These are phyloP conservation scores for Boletus tomentosulus DNA, from an alignment of 768 basidiomycete species.

Conservation along the genomic window DNA sequence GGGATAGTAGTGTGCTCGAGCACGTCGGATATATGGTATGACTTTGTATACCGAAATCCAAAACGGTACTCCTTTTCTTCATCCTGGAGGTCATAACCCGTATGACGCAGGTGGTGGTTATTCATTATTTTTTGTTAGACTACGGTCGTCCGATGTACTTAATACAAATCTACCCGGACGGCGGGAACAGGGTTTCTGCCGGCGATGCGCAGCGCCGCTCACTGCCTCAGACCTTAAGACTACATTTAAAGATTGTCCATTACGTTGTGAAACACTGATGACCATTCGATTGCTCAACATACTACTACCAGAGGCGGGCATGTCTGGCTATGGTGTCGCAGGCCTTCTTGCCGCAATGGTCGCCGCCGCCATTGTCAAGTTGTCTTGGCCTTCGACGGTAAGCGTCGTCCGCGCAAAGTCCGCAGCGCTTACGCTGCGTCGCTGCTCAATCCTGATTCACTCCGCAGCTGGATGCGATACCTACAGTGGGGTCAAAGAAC, in stretches of 20 bases:
- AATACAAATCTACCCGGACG: too few relatives aligned
- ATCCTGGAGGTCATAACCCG: too few relatives aligned
- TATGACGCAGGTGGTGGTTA: too few relatives aligned
- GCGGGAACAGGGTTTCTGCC: too few relatives aligned
- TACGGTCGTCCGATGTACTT: too few relatives aligned
- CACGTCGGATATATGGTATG: background rate
- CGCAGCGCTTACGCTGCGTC: background rate
- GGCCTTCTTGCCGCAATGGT: background rate
- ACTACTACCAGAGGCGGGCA: background rate
- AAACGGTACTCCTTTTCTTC: too few relatives aligned
- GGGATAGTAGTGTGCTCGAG: background rate
- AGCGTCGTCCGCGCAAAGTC: background rate
- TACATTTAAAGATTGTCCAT: too few relatives aligned
- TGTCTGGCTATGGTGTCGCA: background rate
- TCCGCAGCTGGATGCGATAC: background rate
- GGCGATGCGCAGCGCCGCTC: too few relatives aligned
- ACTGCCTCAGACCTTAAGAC: too few relatives aligned
- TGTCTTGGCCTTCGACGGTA: background rate
- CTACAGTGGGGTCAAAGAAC: background rate
- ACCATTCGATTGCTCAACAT: background rate
- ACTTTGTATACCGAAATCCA: background rate
- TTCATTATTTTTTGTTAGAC: too few relatives aligned
- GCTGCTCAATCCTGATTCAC: background rate
- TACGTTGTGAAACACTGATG: background rate
- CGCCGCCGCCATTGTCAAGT: background rate